phyloP scores from a whole-genome alignment of 345 rosid genomes.

The Gynandropsis gynandra region DNA sequence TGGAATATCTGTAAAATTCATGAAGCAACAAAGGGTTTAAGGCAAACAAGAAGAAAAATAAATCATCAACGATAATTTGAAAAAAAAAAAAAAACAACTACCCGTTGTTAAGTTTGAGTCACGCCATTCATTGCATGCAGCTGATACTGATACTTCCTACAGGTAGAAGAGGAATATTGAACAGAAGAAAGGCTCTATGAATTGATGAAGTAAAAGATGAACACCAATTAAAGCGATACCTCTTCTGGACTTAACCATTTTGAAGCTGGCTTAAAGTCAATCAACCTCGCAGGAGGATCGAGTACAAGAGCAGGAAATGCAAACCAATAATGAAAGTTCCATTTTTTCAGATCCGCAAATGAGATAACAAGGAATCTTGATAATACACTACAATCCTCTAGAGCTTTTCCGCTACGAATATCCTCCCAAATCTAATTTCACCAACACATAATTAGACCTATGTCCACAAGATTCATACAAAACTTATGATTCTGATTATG shows the following conservation, averaged over 20 bases:
- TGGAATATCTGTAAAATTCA: conserved; percentile 53
- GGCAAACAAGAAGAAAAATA: background rate
- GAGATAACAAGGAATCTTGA: conserved; percentile 84
- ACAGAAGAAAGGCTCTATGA: no score
- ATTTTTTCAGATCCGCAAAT: conserved; percentile 76
- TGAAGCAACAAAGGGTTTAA: conserved; percentile 9
- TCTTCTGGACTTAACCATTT: conserved; percentile 64
- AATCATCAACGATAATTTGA: background rate
- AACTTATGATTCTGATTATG: background rate
- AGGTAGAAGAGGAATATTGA: conserved; percentile 6
- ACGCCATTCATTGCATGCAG: conserved; percentile 84
- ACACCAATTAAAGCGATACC: conserved; percentile 30
- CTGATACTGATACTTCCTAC: conserved; percentile 66
- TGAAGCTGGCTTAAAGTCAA: conserved; percentile 65
- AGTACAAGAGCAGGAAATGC: conserved; percentile 84
- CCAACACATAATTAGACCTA: conserved; percentile 3
- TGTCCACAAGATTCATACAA: background rate
- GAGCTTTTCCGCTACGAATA: conserved; percentile 65
- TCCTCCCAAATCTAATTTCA: conserved; percentile 80
- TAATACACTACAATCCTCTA: conserved; percentile 54
- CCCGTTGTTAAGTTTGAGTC: conserved; percentile 62
- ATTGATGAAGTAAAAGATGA: background rate
- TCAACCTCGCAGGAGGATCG: conserved; percentile 71
- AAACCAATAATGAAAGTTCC: conserved; percentile 87
- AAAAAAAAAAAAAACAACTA: conserved; percentile 17